phyloP scores from a whole-genome alignment of 441 rosid genomes.

The Adansonia gregorii region DNA sequence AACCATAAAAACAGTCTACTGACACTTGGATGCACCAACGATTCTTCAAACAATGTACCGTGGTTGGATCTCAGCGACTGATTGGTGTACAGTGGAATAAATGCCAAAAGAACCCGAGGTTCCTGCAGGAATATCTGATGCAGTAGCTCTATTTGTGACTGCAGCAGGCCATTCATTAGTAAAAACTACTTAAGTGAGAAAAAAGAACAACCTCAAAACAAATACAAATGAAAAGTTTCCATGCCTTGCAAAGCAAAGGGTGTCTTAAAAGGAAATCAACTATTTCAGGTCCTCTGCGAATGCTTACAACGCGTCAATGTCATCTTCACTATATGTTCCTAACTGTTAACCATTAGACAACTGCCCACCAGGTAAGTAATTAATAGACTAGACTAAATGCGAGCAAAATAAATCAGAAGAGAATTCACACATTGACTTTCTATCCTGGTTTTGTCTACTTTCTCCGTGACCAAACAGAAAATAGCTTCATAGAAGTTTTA shows the following conservation, averaged over 20 bases:
- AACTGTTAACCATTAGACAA: conserved; percentile 54
- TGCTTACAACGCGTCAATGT: conserved; percentile 87
- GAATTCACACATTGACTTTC: background rate
- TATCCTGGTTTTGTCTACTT: background rate
- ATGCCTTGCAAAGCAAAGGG: conserved; percentile 46
- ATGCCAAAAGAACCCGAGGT: conserved; percentile 54
- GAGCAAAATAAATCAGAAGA: conserved; percentile 25
- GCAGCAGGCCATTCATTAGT: conserved; percentile 97
- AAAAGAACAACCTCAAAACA: conserved; percentile 19
- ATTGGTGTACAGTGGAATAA: conserved; percentile 61
- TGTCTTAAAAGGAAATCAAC: conserved; percentile 82
- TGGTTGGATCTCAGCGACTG: conserved; percentile 83
- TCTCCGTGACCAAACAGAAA: conserved; percentile 2
- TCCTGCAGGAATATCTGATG: conserved; percentile 53
- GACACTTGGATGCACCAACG: background rate
- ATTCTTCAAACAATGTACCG: conserved; percentile 52
- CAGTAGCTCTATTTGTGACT: conserved; percentile 58
- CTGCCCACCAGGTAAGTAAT: conserved; percentile 80
- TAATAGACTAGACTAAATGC: conserved; percentile 68
- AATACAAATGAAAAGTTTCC: background rate
- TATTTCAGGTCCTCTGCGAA: conserved; percentile 86
- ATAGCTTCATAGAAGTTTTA: background rate
- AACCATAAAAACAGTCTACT: background rate
- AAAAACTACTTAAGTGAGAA: conserved; percentile 38
- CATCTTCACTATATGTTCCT: conserved; percentile 80